Evolutionary conservation across 768 basidiomycete species (phyloP), one percentile per base, ranked within the genome.

Genomic region (Suillus subalutaceus): DNA sequence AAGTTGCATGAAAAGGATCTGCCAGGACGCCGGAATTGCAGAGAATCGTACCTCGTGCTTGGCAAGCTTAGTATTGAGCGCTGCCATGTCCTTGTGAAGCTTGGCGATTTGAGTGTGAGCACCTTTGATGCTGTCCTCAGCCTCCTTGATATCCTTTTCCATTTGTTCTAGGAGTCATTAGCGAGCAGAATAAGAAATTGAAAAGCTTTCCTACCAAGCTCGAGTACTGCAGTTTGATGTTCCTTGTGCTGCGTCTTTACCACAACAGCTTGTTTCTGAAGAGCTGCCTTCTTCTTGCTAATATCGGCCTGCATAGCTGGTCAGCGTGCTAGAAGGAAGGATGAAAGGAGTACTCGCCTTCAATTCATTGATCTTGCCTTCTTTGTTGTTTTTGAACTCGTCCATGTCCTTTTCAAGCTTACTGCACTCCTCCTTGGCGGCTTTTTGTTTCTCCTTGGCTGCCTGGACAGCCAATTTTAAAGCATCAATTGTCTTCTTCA

Each of bases 361-460:
- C 69, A 99, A 86, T 75, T 99, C 92, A 20, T 90, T 91, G 63
- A 94, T 92, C 79, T 99, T 99, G 57, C 95, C 94, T 61, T 98
- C 97, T 76, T 97, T 97, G 81, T 99, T 96, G 79, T 96, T 91
- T 82, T 97, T 96, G 83, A 99, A 98, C 81, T 99, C 97, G 63
- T 87, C 88, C 95, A 99, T 99, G 75, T 99, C 97, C 72, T 90
- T 90, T 79, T 99, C 94, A 30, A 99, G 88, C 72, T 90, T 93
- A 79, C 89, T 89, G 75, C 88, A 86, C 66, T 98, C 96, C 0
- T 83, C 88, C 59, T 89, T 81, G 0, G 94, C 93, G 8, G 79
- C 83, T 72, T 86, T 86, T 75, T 97, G 93, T 73, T 93, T 93
- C 63, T 89, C 83, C 74, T 89, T 87, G 6, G 94, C 89, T 0